Conservation (phyloP, 345 rosid species). For the Citropsis articulata region DNA sequence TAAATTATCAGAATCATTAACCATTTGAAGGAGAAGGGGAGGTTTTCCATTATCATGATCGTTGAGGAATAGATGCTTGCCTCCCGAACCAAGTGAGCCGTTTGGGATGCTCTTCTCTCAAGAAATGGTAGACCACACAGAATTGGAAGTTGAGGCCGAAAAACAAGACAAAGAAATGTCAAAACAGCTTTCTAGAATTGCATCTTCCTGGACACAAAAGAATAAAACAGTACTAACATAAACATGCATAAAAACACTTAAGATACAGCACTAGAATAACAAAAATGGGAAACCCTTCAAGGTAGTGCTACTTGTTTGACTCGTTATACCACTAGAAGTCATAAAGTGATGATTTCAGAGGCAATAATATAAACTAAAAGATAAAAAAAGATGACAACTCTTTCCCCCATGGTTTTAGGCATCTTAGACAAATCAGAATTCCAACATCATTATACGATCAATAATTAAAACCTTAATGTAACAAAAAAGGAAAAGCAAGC, state of each 20-base stretch:
- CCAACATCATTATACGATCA: not conserved
- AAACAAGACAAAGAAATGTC: not conserved
- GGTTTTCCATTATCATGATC: constrained; percentile 69
- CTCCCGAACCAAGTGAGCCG: constrained; percentile 84
- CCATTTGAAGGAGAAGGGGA: constrained; percentile 93
- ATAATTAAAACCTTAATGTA: not conserved
- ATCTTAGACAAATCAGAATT: not conserved
- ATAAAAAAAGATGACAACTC: not conserved
- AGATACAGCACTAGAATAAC: not conserved
- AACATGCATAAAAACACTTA: not conserved
- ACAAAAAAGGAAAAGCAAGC: not conserved
- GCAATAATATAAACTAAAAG: not conserved
- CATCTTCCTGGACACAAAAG: not conserved
- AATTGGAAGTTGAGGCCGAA: constrained; percentile 63
- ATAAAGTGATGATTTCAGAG: not conserved
- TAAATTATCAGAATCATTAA: constrained; percentile 58
- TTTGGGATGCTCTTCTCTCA: constrained; percentile 79
- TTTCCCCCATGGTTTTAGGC: not conserved
- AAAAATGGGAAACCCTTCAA: not conserved
- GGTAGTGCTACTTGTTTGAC: not conserved
- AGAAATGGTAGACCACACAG: constrained; percentile 92
- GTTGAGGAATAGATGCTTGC: constrained; percentile 86
- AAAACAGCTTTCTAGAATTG: not conserved
- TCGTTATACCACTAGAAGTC: not conserved
- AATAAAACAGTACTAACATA: not conserved